Base-by-base conservation (phyloP, 2,329 filamentous ascomycete genomes). In the Aspergillus sp. region DNA sequence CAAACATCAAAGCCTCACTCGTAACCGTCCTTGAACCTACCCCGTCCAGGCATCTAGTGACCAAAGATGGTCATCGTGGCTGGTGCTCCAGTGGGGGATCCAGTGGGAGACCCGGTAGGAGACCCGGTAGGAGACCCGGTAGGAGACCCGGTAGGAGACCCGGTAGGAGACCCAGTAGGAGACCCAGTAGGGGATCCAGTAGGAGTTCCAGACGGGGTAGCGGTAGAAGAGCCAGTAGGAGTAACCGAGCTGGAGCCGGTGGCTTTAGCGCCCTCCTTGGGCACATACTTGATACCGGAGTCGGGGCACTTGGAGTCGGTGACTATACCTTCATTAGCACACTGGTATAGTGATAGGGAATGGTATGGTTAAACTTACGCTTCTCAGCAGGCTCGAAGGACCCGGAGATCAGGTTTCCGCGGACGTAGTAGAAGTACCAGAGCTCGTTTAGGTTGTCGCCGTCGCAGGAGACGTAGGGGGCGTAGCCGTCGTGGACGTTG, bases 221-320 rank as follows among this genome's bases (percentile, higher is more conserved):
- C 9, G 17, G 40, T 42, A 33, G 24, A 19, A 27, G 22, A 15
- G 17, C 6, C 17, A 11, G 12, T 39, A 30, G 22, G 20, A 51
- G 24, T 27, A 27, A 27, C 24, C 24, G 24, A 27, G 24, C 24
- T 11, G 12, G 33, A 12, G 12, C 24, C 9, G 24, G 9, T 3
- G 12, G 12, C 33, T 6, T 15, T 50, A n/a, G 13, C 4, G 20
- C 24, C 49, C 9, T 44, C 71, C 74, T 89, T 89, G 34, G 86
- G 85, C 8, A 83, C 72, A 70, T 90, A 90, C 66, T 83, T 83
- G 69, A 92, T 85, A 3, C 84, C 86, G 0, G 74, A 80, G 39
- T 71, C 68, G 0, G 88, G 85, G 71, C 90, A 93, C 44, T 78
- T 83, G 24, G 86, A 85, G 49, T 80, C 54, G 19, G 66, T 51